These are phyloP conservation scores for Kluyveromyces lactis DNA, from an alignment of 805 yeast genomes.

Conservation along the genomic window DNA sequence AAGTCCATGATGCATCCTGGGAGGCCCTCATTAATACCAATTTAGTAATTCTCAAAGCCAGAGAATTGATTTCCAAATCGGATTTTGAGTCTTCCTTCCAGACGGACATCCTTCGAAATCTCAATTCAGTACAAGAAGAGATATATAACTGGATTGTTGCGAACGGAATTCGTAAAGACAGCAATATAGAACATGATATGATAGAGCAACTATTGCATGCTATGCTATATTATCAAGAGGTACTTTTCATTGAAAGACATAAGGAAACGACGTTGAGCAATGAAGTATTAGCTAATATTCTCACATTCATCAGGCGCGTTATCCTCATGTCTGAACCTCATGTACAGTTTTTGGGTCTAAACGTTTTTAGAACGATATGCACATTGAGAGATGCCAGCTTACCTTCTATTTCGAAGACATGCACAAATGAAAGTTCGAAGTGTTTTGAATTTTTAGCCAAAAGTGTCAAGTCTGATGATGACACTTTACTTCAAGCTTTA, in stretches of 20 bases:
- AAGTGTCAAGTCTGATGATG: not conserved
- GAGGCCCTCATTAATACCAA: not conserved
- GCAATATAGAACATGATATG: too few relatives aligned
- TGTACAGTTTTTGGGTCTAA: not conserved
- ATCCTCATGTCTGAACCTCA: not conserved
- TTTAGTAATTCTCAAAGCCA: not conserved
- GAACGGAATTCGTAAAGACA: not conserved
- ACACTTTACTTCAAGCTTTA: not conserved
- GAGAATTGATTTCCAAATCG: not conserved
- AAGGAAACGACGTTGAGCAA: conserved; percentile 2
- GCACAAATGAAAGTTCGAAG: not conserved
- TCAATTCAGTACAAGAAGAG: not conserved
- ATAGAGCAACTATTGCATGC: conserved; percentile 1
- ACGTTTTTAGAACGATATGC: not conserved
- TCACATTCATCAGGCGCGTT: not conserved
- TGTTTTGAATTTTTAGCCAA: not conserved
- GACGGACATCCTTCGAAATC: not conserved
- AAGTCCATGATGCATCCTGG: not conserved
- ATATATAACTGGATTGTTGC: not conserved
- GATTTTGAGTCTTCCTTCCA: not conserved
- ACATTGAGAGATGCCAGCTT: not conserved
- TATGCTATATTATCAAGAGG: conserved; percentile 14
- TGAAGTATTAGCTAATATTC: not conserved
- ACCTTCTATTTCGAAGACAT: not conserved
- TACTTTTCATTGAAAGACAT: conserved; percentile 10